Evolutionary conservation across 768 basidiomycete species (phyloP).

Genomic region (Suillus subaureus): DNA sequence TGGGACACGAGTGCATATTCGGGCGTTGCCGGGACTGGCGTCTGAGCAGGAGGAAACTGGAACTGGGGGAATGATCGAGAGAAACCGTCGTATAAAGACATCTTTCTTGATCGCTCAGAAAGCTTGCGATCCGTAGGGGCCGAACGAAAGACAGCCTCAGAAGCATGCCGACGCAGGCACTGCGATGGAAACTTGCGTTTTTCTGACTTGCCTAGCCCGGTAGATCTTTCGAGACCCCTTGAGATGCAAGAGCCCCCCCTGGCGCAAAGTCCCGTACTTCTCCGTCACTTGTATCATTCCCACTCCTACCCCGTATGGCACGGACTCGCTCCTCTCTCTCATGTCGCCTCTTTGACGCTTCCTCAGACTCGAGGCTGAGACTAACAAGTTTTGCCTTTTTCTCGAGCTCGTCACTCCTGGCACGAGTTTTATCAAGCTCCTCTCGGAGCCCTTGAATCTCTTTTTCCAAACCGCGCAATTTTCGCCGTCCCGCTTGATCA

Average conservation of each 20-base stretch:
- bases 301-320: slow-evolving; percentile 48
- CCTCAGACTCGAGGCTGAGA: slow-evolving; percentile 29
- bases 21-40: slow-evolving; percentile 22
- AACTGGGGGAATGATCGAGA: slow-evolving; percentile 29
- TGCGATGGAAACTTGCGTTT: slow-evolving; percentile 23
- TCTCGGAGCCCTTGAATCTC: slow-evolving; percentile 76
- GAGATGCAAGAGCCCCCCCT: slow-evolving; percentile 42
- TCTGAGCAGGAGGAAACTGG: slow-evolving; percentile 16
- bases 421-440: slow-evolving; percentile 77
- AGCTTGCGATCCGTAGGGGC: slow-evolving; percentile 5
- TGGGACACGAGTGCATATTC: slow-evolving; percentile 67
- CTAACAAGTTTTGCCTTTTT: slow-evolving; percentile 54
- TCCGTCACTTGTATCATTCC: slow-evolving; percentile 31
- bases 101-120: slow-evolving; percentile 22
- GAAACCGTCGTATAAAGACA: slow-evolving; percentile 21
- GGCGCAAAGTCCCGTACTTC: slow-evolving; percentile 65
- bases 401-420: slow-evolving; percentile 70
- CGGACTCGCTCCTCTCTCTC: slow-evolving; percentile 55
- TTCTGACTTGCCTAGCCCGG: slow-evolving; percentile 9
- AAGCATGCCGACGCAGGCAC: slow-evolving; percentile 29
- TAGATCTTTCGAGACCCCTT: not conserved
- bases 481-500: slow-evolving; percentile 68
- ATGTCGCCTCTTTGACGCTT: slow-evolving; percentile 29
- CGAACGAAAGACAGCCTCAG: slow-evolving; percentile 25
- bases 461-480: slow-evolving; percentile 72